phyloP scores from a whole-genome alignment of 495 filamentous ascomycete genomes.

The Podospora appendiculata region DNA sequence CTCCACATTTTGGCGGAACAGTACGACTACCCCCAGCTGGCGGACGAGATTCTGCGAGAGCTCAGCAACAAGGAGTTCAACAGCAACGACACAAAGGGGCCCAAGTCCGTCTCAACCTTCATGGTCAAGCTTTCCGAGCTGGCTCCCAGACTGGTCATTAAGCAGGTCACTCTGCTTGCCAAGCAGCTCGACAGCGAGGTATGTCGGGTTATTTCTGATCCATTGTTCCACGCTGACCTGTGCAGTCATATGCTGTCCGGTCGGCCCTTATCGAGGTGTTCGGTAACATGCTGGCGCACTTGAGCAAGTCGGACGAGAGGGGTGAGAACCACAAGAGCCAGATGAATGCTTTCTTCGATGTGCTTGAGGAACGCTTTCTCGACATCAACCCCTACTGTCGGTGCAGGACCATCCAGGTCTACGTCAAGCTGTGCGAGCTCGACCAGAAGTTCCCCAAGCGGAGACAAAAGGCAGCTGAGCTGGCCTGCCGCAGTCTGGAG shows the following conservation, averaged over 20 bases:
- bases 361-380: slow-evolving; percentile 90
- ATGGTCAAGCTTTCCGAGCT: slow-evolving; percentile 94
- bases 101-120: slow-evolving; percentile 97
- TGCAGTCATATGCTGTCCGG: slow-evolving; percentile 80
- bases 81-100: slow-evolving; percentile 86
- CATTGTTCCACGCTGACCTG: slow-evolving; percentile 6
- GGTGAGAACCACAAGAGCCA: slow-evolving; percentile 88
- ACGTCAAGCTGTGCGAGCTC: slow-evolving; percentile 81
- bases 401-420: slow-evolving; percentile 87
- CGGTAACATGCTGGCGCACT: slow-evolving; percentile 87
- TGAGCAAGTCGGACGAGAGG: slow-evolving; percentile 84
- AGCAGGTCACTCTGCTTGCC: slow-evolving; percentile 89
- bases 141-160: slow-evolving; percentile 84
- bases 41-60: slow-evolving; percentile 89
- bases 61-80: slow-evolving; percentile 97
- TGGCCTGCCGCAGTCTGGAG: slow-evolving; percentile 81
- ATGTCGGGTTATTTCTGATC: slow-evolving; percentile 7
- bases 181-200: slow-evolving; percentile 95
- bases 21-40: slow-evolving; percentile 95
- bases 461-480: slow-evolving; percentile 73
- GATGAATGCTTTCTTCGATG: slow-evolving; percentile 93
- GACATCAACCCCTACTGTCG: slow-evolving; percentile 97
- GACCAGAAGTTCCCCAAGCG: slow-evolving; percentile 93
- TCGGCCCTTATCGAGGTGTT: slow-evolving; percentile 96
- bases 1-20: slow-evolving; percentile 91